Conservation (phyloP, 2,329 filamentous ascomycete genomes). For the Cordyceps cicadae region DNA sequence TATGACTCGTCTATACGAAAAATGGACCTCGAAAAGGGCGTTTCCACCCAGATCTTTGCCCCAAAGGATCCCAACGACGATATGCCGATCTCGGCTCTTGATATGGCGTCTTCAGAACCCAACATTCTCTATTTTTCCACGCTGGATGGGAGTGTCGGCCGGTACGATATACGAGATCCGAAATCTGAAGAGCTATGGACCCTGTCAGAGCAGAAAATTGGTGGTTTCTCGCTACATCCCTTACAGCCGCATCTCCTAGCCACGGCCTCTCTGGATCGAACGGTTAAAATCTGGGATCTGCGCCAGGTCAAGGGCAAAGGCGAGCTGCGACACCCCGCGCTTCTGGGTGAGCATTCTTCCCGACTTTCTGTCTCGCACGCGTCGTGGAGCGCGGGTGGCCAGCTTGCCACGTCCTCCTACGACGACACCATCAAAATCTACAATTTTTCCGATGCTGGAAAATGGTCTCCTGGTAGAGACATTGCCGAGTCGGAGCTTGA, state of each 20-base stretch:
- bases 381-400: conserved; percentile 75
- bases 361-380: conserved; percentile 86
- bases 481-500: conserved; percentile 56
- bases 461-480: conserved; percentile 51
- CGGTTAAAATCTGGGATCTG: conserved; percentile 86
- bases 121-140: conserved; percentile 82
- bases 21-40: conserved; percentile 71
- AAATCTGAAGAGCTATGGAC: conserved; percentile 58
- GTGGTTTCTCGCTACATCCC: conserved; percentile 82
- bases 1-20: conserved; percentile 91
- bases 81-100: conserved; percentile 73
- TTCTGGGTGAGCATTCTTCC: conserved; percentile 76
- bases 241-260: conserved; percentile 72
- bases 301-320: conserved; percentile 64
- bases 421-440: conserved; percentile 95
- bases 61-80: conserved; percentile 63
- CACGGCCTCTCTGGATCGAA: conserved; percentile 84
- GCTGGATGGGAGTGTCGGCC: conserved; percentile 69
- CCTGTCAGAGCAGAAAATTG: conserved; percentile 87
- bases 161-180: conserved; percentile 64
- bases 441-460: conserved; percentile 55
- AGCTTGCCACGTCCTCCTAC: conserved; percentile 86
- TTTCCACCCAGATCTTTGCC: conserved; percentile 74
- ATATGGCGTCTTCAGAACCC: conserved; percentile 63
- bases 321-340: conserved; percentile 51